Base-by-base conservation (phyloP, 1,284 basidiomycete species). In the Takashimella tepidaria region DNA sequence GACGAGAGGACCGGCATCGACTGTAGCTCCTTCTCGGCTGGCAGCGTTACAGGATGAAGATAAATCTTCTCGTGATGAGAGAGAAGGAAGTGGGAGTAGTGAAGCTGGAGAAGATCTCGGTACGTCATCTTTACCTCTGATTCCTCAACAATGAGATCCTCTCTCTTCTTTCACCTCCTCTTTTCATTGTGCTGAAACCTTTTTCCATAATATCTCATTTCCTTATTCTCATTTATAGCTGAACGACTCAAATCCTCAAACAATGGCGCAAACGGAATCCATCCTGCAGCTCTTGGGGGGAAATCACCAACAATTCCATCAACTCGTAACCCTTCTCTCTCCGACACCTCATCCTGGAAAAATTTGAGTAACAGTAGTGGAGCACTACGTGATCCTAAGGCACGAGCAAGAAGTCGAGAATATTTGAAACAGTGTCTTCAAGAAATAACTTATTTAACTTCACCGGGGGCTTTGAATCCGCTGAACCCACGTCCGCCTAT, bases 371-470 rank as follows among this genome's bases (percentile, higher is more conserved):
- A 84, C 82, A 49, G 69, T 24, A 64, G 69, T 83, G 47, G 83
- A 82, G 26, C 88, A 83, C 51, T 85, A 87, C 59, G 92, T 25
- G 72, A 98, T 75, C 90, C 92, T 20, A 95, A 96, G 76, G 89
- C 89, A 63, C 84, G 95, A 62, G 92, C 92, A 42, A 83, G 91
- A 59, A 95, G 91, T 78, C 82, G 93, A 54, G 96, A 98, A 59
- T 99, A 98, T 74, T 82, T 99, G 63, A 98, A 98, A 76, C 95
- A 98, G 84, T 92, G 96, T 76, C 79, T 98, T 37, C 95, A 98
- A 78, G 95, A 98, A 79, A 91, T 98, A 63, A 89, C 91, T 6
- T 98, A 99, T 74, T 80, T 99, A 50, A 99, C 95, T 1, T 97
- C 92, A 2, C 86, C 92, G 1, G 88, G 95, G 70, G 93, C 95